A percentile compares a stretch with the other conserved stretches of the same genome.
phyloP scores from a whole-genome alignment of 345 rosid genomes.

The Odontarrhena argentea region DNA sequence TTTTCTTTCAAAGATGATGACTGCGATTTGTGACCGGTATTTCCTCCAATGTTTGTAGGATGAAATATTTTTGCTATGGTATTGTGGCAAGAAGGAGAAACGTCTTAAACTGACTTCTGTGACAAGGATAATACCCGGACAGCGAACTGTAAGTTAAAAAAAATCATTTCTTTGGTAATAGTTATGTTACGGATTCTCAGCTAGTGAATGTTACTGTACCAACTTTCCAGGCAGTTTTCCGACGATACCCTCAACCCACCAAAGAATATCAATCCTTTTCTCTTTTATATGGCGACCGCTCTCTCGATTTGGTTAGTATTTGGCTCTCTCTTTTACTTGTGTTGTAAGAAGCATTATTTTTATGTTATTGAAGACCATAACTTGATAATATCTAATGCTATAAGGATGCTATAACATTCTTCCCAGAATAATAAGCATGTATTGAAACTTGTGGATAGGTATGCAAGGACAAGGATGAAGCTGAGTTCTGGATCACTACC shows the following conservation, averaged over 20 bases:
- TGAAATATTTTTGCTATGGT: conserved; percentile 62
- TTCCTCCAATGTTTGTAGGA: conserved; percentile 47
- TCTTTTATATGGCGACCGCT: conserved; percentile 67
- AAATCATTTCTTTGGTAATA: conserved; percentile 13
- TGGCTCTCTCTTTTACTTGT: conserved; percentile 11
- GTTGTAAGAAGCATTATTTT: not conserved
- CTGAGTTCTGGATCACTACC: conserved; percentile 48
- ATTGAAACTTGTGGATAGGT: conserved; percentile 45
- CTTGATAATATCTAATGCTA: too few relatives aligned
- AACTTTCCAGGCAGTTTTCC: conserved; percentile 66
- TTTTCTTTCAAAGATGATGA: too few relatives aligned
- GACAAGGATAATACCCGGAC: conserved; percentile 76
- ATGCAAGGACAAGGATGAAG: conserved; percentile 51
- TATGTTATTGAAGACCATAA: too few relatives aligned
- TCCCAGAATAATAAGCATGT: not conserved
- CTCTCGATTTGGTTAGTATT: conserved; percentile 67
- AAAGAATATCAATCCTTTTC: conserved; percentile 85
- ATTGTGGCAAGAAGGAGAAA: conserved; percentile 64
- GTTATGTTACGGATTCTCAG: not conserved
- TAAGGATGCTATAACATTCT: not conserved
- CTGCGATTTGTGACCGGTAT: not conserved
- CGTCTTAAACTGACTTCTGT: conserved; percentile 62
- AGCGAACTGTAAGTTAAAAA: conserved; percentile 66
- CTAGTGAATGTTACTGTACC: conserved; percentile 14
- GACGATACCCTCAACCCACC: conserved; percentile 70